These are phyloP conservation scores for Coemansia sp. DNA, from an alignment of 192 early-diverging fungal species.

Conservation along the genomic window DNA sequence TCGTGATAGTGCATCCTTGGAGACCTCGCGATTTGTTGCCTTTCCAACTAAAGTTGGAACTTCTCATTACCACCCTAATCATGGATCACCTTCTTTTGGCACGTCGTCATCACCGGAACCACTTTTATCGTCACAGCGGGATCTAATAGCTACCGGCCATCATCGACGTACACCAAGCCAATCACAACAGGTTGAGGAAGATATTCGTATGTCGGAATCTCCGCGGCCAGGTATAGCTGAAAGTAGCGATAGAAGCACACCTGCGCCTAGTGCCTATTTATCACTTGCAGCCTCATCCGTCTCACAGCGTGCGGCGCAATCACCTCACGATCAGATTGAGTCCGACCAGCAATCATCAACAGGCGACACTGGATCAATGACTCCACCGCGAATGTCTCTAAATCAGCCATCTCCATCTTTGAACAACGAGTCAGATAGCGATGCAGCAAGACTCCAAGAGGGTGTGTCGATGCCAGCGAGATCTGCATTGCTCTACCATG, in stretches of 20 bases:
- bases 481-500: conserved; percentile 45
- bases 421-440: conserved; percentile 7
- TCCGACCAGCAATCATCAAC: conserved; percentile 15
- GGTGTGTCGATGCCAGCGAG: conserved; percentile 45
- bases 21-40: too few species aligned
- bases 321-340: not conserved
- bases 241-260: conserved; percentile 1
- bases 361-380: conserved; percentile 21
- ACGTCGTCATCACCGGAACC: not conserved
- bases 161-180: conserved; percentile 7
- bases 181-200: conserved; percentile 32
- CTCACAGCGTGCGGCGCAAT: not conserved
- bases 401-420: not conserved
- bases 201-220: conserved; percentile 52
- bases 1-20: not conserved
- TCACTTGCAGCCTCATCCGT: not conserved
- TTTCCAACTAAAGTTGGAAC: too few species aligned
- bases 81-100: not conserved
- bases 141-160: not conserved
- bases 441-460: conserved; percentile 6
- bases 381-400: not conserved
- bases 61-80: not conserved
- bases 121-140: too few species aligned
- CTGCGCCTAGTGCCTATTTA: not conserved
- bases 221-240: conserved; percentile 18